phyloP scores from a whole-genome alignment of 768 basidiomycete species.

The Auriscalpium orientale region DNA sequence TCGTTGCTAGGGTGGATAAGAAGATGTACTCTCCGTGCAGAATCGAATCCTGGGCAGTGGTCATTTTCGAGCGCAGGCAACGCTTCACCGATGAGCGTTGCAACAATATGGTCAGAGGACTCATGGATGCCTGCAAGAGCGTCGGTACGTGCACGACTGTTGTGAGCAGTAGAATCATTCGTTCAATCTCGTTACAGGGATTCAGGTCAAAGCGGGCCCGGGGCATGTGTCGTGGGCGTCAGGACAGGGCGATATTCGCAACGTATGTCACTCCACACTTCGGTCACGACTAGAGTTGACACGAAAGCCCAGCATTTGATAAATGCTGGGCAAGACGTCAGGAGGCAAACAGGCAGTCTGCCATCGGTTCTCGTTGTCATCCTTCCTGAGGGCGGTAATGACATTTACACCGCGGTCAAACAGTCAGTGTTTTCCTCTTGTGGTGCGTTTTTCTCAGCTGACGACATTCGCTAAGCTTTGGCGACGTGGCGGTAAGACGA shows the following conservation, averaged over 20 bases:
- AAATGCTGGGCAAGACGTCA: slow-evolving; percentile 41
- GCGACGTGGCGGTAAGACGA: slow-evolving; percentile 48
- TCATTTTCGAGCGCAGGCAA: slow-evolving; percentile 55
- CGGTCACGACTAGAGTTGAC: background rate
- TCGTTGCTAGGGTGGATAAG: slow-evolving; percentile 54
- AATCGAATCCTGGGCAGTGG: slow-evolving; percentile 54
- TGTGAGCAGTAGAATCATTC: too few relatives aligned
- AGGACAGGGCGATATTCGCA: slow-evolving; percentile 43
- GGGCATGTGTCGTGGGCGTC: slow-evolving; percentile 48
- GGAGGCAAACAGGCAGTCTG: slow-evolving; percentile 28
- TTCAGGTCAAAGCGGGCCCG: slow-evolving; percentile 38
- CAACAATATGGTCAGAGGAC: slow-evolving; percentile 45
- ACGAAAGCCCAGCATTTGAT: slow-evolving; percentile 35
- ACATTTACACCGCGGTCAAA: slow-evolving; percentile 72
- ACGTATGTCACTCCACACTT: background rate
- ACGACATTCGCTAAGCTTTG: slow-evolving; percentile 42
- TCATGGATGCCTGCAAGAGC: slow-evolving; percentile 39
- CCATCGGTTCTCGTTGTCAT: slow-evolving; percentile 61
- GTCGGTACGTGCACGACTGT: slow-evolving; percentile 43
- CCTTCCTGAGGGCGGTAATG: slow-evolving; percentile 67
- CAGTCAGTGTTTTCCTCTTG: slow-evolving; percentile 41
- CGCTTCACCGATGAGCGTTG: slow-evolving; percentile 47
- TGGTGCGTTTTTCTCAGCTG: background rate
- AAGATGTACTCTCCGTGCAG: slow-evolving; percentile 50
- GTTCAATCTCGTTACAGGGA: slow-evolving; percentile 35